Base-by-base conservation (phyloP, 2,329 filamentous ascomycete species). In the Cladosporium sp. region DNA sequence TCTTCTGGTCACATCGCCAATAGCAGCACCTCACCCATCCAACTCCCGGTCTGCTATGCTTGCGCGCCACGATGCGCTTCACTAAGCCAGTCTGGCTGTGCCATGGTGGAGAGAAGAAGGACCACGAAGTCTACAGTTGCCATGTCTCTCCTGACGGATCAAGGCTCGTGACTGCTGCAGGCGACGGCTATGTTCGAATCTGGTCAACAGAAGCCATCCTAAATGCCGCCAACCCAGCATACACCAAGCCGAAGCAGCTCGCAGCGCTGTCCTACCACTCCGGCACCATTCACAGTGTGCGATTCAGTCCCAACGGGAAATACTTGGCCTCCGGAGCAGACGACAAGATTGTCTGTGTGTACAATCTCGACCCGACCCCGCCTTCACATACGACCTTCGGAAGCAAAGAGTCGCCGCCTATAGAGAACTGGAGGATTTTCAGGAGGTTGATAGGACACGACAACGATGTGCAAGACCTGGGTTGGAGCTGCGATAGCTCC, bases 181-280 rank as follows among this genome's bases (percentile, higher is more conserved):
- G 95, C 85, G 95, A 99, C 84, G 94, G 95, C 75, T 92, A 97
- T 78, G 95, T 99, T 67, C 91, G 96, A 69, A 91, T 99, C 73
- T 99, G 95, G 95, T 97, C 94, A 26, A 97, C 92, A 66, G 94
- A 98, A 72, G 90, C 95, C 65, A 92, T 99, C 75, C 89, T 92
- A 77, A 91, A 92, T 72, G 89, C 92, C 68, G 85, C 88, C 69
- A 87, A 94, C 70, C 81, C 87, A 37, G 84, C 85, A 67, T 93
- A 89, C 80, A 85, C 83, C 64, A 90, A 88, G 72, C 94, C 96
- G 57, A 93, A 91, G 74, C 96, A 99, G 83, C 88, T 99, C 73
- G 96, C 94, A 72, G 94, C 96, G 74, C 95, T 99, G 88, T 98
- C 93, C 86, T 93, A 98, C 76, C 95, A 99, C 78, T 93, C 96